phyloP scores from a whole-genome alignment of 805 yeast genomes.

The Hanseniaspora valbyensis region DNA sequence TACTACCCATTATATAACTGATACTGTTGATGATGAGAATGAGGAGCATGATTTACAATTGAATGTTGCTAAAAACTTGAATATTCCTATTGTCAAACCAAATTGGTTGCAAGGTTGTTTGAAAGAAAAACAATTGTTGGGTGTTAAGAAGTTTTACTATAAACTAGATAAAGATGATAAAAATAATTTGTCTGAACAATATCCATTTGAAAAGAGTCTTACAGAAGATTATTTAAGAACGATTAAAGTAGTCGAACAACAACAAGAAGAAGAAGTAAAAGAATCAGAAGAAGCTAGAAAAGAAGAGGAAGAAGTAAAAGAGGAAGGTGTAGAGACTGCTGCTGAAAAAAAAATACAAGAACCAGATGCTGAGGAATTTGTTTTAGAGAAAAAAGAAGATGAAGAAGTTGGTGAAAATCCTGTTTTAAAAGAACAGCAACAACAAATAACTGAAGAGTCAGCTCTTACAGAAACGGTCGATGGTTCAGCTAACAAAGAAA shows the following conservation, averaged over 20 bases:
- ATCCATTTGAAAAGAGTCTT: constrained; percentile 2
- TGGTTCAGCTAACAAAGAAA: too few relatives aligned
- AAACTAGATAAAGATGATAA: constrained; percentile 13
- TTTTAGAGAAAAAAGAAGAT: constrained; percentile 18
- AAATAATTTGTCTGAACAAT: neutral
- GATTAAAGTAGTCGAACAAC: neutral
- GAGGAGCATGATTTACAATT: constrained; percentile 39
- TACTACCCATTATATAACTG: constrained; percentile 82
- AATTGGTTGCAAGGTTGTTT: constrained; percentile 97
- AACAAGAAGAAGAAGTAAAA: constrained; percentile 6
- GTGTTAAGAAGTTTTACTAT: constrained; percentile 73
- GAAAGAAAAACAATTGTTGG: constrained; percentile 75
- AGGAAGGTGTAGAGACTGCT: constrained; percentile 15
- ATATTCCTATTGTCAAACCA: constrained; percentile 88
- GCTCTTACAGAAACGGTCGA: too few relatives aligned
- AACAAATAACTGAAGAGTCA: too few relatives aligned
- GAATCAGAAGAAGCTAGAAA: constrained; percentile 15
- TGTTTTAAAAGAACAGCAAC: constrained; percentile 16
- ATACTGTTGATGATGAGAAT: constrained; percentile 26
- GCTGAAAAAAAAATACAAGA: constrained; percentile 15
- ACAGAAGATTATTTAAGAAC: constrained; percentile 3
- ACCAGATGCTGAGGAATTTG: constrained; percentile 18
- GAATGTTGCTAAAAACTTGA: constrained; percentile 68
- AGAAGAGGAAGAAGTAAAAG: constrained; percentile 6
- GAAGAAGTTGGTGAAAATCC: constrained; percentile 16